A percentile compares a stretch with the other conserved stretches of the same genome.
Conservation (phyloP, 1,139 yeast genomes). For the Nadsonia starkeyi-henricii region DNA sequence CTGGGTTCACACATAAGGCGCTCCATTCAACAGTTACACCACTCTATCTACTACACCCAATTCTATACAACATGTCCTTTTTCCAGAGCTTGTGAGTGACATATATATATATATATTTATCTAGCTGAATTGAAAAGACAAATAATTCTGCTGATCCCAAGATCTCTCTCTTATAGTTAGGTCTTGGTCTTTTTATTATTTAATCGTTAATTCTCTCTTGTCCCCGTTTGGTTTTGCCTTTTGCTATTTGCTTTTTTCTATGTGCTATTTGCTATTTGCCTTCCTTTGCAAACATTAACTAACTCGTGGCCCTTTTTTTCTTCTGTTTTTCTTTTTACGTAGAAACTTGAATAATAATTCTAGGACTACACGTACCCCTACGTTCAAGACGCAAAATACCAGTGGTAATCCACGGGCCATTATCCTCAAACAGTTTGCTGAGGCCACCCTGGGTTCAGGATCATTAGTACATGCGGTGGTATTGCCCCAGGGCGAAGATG, state of each 20-base stretch:
- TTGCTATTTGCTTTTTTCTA: background rate
- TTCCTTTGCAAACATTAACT: no score
- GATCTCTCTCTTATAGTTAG: no score
- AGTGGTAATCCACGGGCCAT: conserved; percentile 15
- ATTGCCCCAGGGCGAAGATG: conserved; percentile 84
- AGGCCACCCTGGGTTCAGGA: conserved; percentile 88
- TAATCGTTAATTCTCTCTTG: no score
- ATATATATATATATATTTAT: no score
- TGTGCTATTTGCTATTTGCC: background rate
- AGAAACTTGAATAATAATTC: conserved; percentile 11
- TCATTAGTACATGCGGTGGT: conserved; percentile 85
- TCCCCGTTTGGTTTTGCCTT: no score
- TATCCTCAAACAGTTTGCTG: conserved; percentile 60
- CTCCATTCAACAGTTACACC: no score
- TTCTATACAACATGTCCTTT: conserved; percentile 14
- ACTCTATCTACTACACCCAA: no score
- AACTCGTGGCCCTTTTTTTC: background rate
- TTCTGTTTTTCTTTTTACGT: background rate
- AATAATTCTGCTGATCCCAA: no score
- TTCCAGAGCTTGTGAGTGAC: conserved; percentile 13
- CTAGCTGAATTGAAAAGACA: no score
- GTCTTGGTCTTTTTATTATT: no score
- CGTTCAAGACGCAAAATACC: conserved; percentile 15
- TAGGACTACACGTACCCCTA: conserved; percentile 15
- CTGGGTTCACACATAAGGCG: no score